These are phyloP conservation scores for Boletus bicolor DNA, from an alignment of 768 basidiomycete species.

Conservation along the genomic window DNA sequence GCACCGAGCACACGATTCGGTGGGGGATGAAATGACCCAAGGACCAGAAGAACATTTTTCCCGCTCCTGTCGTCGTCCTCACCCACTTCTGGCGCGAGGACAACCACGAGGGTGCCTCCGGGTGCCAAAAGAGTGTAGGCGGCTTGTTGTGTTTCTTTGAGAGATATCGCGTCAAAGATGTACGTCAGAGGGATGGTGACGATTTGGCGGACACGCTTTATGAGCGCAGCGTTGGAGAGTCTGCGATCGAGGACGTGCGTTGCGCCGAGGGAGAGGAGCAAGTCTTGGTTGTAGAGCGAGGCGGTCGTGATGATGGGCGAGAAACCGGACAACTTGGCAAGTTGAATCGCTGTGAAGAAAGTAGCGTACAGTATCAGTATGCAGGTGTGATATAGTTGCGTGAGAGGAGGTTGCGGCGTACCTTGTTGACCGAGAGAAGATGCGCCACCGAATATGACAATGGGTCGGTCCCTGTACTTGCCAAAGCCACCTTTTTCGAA, in stretches of 20 bases:
- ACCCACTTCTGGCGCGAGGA: neutral
- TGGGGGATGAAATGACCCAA: slow-evolving; percentile 5
- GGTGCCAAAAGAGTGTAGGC: slow-evolving; percentile 29
- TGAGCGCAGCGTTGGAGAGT: slow-evolving; percentile 13
- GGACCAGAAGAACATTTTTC: neutral
- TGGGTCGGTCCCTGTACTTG: slow-evolving; percentile 30
- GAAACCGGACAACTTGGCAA: slow-evolving; percentile 32
- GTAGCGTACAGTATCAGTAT: no score
- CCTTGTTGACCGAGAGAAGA: slow-evolving; percentile 37
- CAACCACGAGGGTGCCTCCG: slow-evolving; percentile 28
- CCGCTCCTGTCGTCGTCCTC: neutral
- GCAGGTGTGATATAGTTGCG: no score
- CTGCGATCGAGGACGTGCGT: slow-evolving; percentile 34
- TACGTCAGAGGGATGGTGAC: neutral
- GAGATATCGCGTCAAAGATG: slow-evolving; percentile 31
- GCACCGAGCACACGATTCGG: slow-evolving; percentile 2
- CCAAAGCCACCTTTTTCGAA: slow-evolving; percentile 27
- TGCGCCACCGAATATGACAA: slow-evolving; percentile 38
- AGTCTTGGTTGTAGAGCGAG: slow-evolving; percentile 29
- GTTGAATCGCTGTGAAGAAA: slow-evolving; percentile 28
- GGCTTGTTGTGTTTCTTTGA: slow-evolving; percentile 31
- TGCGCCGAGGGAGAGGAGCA: slow-evolving; percentile 35
- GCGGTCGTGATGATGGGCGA: slow-evolving; percentile 39
- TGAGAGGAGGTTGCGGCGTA: neutral
- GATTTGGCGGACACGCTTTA: slow-evolving; percentile 1